phyloP scores from a whole-genome alignment of 2,329 filamentous ascomycete genomes.

The Fusarium heterosporum region DNA sequence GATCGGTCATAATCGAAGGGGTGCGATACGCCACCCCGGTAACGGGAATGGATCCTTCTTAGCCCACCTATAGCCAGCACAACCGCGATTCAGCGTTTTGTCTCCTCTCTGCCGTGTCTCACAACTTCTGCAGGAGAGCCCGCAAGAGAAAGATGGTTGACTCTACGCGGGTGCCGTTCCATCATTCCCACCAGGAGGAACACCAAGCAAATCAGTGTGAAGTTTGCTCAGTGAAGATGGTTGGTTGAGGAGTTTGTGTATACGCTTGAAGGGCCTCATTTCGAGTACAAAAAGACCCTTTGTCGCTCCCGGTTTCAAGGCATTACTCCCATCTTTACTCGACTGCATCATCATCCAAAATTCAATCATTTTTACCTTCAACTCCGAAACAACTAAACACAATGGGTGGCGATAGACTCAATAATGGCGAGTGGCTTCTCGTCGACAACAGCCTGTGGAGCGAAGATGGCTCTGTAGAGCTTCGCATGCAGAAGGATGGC shows the following conservation, averaged over 20 bases:
- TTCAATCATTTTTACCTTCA: not conserved
- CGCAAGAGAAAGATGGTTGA: not conserved
- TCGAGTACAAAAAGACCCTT: not conserved
- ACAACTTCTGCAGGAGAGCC: not conserved
- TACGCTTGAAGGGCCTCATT: not conserved
- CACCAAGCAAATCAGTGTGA: not conserved
- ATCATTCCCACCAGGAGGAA: not conserved
- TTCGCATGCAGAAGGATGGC: constrained; percentile 26
- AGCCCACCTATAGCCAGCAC: not conserved
- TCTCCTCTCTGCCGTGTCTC: not conserved
- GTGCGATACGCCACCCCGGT: too few species aligned
- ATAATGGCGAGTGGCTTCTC: constrained; percentile 21
- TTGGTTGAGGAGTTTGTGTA: not conserved
- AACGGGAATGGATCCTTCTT: too few species aligned
- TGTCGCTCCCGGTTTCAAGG: too few species aligned
- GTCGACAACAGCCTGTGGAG: constrained; percentile 17
- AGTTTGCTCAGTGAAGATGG: not conserved
- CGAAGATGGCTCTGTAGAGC: constrained; percentile 12
- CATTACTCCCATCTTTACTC: not conserved
- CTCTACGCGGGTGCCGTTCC: not conserved
- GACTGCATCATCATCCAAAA: not conserved
- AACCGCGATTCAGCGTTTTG: not conserved
- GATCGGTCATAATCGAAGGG: too few species aligned
- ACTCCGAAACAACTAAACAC: not conserved
- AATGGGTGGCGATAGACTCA: not conserved